Evolutionary conservation across 2,329 filamentous ascomycete genomes (phyloP).

Genomic region (Sporothrix phasma): DNA sequence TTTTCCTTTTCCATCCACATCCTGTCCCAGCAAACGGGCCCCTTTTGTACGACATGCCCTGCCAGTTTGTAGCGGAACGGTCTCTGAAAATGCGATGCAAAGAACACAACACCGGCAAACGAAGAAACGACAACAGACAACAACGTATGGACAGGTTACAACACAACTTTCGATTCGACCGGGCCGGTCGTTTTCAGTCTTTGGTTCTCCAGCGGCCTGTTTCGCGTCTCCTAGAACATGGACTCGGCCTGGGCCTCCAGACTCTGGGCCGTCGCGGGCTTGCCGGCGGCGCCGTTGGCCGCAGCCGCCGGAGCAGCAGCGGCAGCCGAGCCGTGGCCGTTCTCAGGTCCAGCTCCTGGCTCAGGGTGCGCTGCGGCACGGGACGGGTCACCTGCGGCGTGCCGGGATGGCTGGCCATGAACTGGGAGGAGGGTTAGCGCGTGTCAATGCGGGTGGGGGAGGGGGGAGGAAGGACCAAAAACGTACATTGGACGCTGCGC

Average conservation of each 20-base stretch:
- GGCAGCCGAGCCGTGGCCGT: conserved; percentile 15
- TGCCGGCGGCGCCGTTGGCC: conserved; percentile 5
- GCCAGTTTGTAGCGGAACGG: too few relatives aligned
- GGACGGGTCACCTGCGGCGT: conserved; percentile 54
- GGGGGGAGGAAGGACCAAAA: neutral
- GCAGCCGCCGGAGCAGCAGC: too few relatives aligned
- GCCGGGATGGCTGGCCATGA: conserved; percentile 58
- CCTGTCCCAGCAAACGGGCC: neutral
- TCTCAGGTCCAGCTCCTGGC: conserved; percentile 29
- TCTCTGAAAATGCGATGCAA: too few relatives aligned
- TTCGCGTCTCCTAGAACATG: neutral
- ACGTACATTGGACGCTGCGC: conserved; percentile 77
- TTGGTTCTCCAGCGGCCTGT: too few relatives aligned
- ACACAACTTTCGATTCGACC: too few relatives aligned
- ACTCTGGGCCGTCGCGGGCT: conserved; percentile 22
- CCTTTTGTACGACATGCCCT: neutral
- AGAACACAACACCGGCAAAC: neutral
- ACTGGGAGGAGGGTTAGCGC: too few relatives aligned
- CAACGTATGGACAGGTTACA: too few relatives aligned
- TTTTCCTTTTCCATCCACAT: neutral
- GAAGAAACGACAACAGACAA: neutral
- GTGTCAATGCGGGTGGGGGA: too few relatives aligned
- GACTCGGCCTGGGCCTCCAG: conserved; percentile 29
- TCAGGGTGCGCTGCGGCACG: conserved; percentile 40
- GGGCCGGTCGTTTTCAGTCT: too few relatives aligned